Percentiles rank a stretch among this genome's conserved stretches.
These are phyloP conservation scores for Yamadazyma jaroonii DNA, from an alignment of 1,139 yeast species.

Conservation along the genomic window DNA sequence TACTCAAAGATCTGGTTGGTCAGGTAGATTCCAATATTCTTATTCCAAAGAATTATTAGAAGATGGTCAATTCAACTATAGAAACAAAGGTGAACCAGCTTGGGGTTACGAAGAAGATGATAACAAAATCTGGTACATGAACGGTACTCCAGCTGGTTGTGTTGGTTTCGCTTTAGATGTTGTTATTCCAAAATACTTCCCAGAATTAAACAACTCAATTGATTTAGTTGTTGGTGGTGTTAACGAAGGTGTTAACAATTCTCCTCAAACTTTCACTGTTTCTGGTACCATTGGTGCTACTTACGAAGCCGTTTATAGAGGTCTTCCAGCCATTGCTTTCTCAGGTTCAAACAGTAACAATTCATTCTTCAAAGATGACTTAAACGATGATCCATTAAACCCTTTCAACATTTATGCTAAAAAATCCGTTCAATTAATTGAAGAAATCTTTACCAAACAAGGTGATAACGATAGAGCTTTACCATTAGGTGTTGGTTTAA, in stretches of 20 bases:
- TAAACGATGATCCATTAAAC: conserved; percentile 29
- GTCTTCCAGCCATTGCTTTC: conserved; percentile 43
- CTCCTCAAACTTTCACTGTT: conserved; percentile 23
- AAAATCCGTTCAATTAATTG: conserved; percentile 30
- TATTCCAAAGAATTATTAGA: conserved; percentile 35
- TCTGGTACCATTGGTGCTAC: conserved; percentile 50
- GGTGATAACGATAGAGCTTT: conserved; percentile 30
- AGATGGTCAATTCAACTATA: conserved; percentile 43
- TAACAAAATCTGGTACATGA: conserved; percentile 46
- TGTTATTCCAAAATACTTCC: conserved; percentile 38
- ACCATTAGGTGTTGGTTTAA: conserved; percentile 41
- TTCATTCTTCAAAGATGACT: conserved; percentile 39
- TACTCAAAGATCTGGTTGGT: conserved; percentile 57
- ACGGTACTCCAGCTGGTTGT: conserved; percentile 47
- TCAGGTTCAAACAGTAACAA: conserved; percentile 44
- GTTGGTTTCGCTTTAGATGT: conserved; percentile 43
- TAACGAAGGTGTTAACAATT: conserved; percentile 43
- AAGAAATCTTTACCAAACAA: conserved; percentile 28
- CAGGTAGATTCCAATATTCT: conserved; percentile 53
- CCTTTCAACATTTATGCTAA: conserved; percentile 38
- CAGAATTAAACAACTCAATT: conserved; percentile 22
- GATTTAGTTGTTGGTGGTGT: conserved; percentile 49
- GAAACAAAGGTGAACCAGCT: conserved; percentile 41
- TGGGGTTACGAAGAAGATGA: conserved; percentile 47
- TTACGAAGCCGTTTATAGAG: conserved; percentile 41